Base-by-base conservation (phyloP, 1,139 yeast genomes). In the Suhomyces ambrosiae region DNA sequence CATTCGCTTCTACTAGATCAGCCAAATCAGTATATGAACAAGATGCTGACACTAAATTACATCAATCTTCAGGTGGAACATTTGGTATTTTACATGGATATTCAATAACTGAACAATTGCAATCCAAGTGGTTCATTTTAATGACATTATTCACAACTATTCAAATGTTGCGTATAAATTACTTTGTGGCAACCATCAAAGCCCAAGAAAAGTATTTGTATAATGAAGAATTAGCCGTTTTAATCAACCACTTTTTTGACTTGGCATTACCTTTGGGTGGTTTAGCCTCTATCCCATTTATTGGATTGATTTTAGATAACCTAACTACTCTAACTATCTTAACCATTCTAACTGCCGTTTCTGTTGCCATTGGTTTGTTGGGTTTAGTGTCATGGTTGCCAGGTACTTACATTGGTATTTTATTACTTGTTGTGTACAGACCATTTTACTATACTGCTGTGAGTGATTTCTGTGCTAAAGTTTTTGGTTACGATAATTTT, bases 361-460 rank as follows among this genome's bases (percentile, higher is more conserved):
- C 95, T 0, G 53, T 82, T 4, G 35, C 68, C 5, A 80, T 87
- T 45, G 95, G 95, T 7, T 46, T 82, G 1, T 66, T 79, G 54
- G 95, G 95, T 0, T 60, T 86, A 27, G 48, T 85, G 9, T 64
- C 83, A 1, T 64, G 71, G 56, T 55, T 76, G 18, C 76, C 77
- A 15, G 63, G 67, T 3, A 75, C 85, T 10, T 73, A 83, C 49
- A 34, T 75, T 1, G 94, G 95, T 7, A 83, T 88, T 29, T 50
- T 78, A 1, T 52, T 85, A 19, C 69, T 90, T 47, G 96, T 87
- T n/a, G 68, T 86, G 1, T 89, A 86, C 61, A 75, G 97, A 58
- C 97, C 97, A 11, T 86, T 89, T 54, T 88, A 86, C 56, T 90
- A 89, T 61, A 89, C 97, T 2, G 88, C 95, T 0, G 86, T 89